phyloP scores from a whole-genome alignment of 139 green algal genomes.

The Desmodesmus armatus region DNA sequence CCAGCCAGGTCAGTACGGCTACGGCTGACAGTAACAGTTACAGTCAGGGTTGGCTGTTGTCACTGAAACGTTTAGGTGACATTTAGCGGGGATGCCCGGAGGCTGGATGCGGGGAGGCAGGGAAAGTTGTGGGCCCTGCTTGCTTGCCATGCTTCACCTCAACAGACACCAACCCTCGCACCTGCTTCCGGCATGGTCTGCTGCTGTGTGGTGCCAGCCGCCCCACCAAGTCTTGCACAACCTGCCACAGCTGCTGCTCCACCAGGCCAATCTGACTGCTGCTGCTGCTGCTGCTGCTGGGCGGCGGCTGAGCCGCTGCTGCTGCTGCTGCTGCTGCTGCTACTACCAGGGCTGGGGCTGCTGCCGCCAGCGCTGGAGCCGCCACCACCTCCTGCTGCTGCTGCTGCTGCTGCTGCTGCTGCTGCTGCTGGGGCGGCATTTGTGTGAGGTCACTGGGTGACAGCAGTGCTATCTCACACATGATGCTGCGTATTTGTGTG shows the following conservation, averaged over 20 bases:
- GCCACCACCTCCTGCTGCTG: neutral
- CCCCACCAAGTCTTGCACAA: neutral
- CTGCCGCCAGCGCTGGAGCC: neutral
- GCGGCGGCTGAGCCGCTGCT: neutral
- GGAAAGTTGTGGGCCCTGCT: too few relatives aligned
- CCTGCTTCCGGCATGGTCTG: neutral
- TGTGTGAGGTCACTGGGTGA: neutral
- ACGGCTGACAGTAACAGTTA: too few relatives aligned
- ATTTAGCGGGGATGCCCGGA: too few relatives aligned
- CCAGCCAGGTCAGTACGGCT: too few relatives aligned
- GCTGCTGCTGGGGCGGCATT: neutral
- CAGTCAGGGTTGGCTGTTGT: too few relatives aligned
- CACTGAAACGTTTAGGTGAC: too few relatives aligned
- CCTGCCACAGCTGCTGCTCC: conserved; percentile 4
- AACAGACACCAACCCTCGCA: too few relatives aligned
- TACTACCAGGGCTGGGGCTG: neutral
- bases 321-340: conserved; percentile 35
- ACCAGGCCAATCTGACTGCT: neutral
- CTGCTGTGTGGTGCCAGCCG: neutral
- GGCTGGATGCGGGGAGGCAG: too few relatives aligned
- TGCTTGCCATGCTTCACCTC: too few relatives aligned
- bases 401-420: conserved; percentile 31
- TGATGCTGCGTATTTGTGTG: conserved; percentile 7
- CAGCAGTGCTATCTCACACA: conserved; percentile 22
- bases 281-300: conserved; percentile 1